Conservation (phyloP, 2,329 filamentous ascomycete species). For the Tolypocladium cylindrosporum region DNA sequence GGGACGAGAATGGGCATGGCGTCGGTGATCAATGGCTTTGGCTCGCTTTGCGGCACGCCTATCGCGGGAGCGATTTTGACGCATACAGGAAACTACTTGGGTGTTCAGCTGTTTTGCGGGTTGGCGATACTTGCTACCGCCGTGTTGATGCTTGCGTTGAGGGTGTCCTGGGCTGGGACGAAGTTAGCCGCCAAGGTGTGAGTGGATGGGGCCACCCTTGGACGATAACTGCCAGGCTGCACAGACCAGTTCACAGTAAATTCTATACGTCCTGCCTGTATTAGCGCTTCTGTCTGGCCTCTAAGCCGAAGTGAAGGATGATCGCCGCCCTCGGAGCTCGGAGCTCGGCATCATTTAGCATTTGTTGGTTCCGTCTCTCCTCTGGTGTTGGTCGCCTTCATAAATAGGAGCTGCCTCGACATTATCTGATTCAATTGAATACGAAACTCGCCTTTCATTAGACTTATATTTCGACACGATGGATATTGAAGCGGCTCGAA, state of each 20-base stretch:
- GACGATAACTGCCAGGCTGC: not conserved
- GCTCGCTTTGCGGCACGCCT: conserved; percentile 24
- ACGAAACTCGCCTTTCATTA: not conserved
- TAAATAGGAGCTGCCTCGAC: not conserved
- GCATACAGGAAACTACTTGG: not conserved
- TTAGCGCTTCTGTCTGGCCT: not conserved
- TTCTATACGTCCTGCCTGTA: not conserved
- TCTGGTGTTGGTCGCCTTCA: not conserved
- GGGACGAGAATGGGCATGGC: conserved; percentile 37
- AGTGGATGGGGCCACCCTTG: not conserved
- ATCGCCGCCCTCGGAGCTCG: not conserved
- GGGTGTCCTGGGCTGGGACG: not conserved
- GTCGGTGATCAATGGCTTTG: conserved; percentile 23
- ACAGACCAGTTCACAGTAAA: not conserved
- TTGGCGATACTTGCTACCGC: not conserved
- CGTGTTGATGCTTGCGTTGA: not conserved
- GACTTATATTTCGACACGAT: not conserved
- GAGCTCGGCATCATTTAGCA: not conserved
- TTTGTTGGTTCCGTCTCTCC: not conserved
- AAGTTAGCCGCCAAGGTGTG: not conserved
- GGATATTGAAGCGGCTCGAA: not conserved
- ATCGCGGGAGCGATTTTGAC: conserved; percentile 27
- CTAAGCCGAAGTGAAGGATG: not conserved
- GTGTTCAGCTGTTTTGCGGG: not conserved
- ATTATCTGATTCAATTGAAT: not conserved